Evolutionary conservation across 768 basidiomycete species (phyloP), one percentile per base, ranked within the genome.

Genomic region (Scleroderma citrinum): DNA sequence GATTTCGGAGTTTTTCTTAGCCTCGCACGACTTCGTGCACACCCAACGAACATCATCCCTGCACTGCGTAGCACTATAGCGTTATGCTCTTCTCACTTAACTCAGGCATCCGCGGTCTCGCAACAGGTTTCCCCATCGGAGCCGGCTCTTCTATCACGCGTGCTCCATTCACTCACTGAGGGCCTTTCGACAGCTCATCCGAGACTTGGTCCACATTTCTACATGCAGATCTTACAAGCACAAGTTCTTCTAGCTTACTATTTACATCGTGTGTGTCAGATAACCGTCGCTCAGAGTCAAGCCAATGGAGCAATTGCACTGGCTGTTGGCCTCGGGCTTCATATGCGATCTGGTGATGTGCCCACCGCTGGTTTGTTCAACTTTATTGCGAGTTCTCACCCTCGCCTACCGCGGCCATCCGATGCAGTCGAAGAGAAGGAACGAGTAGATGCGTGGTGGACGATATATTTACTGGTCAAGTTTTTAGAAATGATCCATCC

Each of bases 1-100:
- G 75, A 81, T 55, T 73, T 86, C 49, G 83, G 83, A 5, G 81
- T 88, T 58, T 89, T 87, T 63, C 76, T 90, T 48, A 64, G 80
- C 53, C 39, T 66, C 3, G 54, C 64, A 5, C 74, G 80, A 3
- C 78, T 85, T 48, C 67, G 70, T 5, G 59, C 69, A 35, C 57
- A 71, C 7, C 62, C 69, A 10, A 53, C 62, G 14, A 71, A 71
- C 7, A 73, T 80, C 29, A 65, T 76, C 5, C 73, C 76, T 10
- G 75, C 76, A 4, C 65, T 83, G 4, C 66, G 76, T 31, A 76
- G 68, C 50, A 69, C 68, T 4, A 72, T 79, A 1, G 76, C 76
- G 41, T 69, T 85, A 1, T 76, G 79, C 71, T 81, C 78, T 8
- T 60, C 71, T 31, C 73, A 76, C 47, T 68, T 83, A n/a, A 73